phyloP scores from a whole-genome alignment of 306 rosid species.

The barrel medic (Medicago truncatula) region DNA sequence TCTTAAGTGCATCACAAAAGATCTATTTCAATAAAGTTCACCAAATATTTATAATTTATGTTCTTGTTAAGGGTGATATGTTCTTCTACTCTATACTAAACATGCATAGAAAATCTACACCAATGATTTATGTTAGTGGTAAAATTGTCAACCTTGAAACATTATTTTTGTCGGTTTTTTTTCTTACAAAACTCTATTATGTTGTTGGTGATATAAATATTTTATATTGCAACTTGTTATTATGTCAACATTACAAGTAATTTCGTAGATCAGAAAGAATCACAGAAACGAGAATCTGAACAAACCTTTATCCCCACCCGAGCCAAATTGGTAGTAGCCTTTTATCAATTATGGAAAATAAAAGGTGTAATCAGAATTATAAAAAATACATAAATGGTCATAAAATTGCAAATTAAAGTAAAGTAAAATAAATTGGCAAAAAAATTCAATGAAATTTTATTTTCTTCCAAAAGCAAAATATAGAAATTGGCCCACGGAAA shows the following conservation, averaged over 20 bases:
- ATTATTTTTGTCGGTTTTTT: too few species aligned
- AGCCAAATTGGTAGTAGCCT: conserved; percentile 24
- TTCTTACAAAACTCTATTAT: not conserved
- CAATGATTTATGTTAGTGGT: too few species aligned
- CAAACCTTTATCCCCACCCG: conserved; percentile 40
- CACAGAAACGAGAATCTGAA: conserved; percentile 27
- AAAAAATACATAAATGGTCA: not conserved
- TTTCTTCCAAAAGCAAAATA: not conserved
- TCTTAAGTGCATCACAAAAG: too few species aligned
- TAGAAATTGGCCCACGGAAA: conserved; percentile 15
- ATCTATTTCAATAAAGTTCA: too few species aligned
- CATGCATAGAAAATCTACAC: too few species aligned
- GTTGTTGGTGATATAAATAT: not conserved
- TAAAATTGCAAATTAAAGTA: conserved; percentile 6
- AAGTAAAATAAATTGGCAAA: not conserved
- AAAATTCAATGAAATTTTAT: not conserved
- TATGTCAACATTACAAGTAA: conserved; percentile 6
- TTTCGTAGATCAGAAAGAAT: conserved; percentile 44
- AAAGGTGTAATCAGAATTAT: not conserved
- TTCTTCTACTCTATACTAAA: too few species aligned
- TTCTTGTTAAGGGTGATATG: too few species aligned
- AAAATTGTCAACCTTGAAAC: too few species aligned
- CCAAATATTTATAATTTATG: too few species aligned
- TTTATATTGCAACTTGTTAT: not conserved
- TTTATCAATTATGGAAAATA: not conserved